A percentile compares a stretch with the other conserved stretches of the same genome.
Conservation (phyloP, 495 filamentous ascomycete genomes). For the Aspergillus sclerotiicarbonarius region DNA sequence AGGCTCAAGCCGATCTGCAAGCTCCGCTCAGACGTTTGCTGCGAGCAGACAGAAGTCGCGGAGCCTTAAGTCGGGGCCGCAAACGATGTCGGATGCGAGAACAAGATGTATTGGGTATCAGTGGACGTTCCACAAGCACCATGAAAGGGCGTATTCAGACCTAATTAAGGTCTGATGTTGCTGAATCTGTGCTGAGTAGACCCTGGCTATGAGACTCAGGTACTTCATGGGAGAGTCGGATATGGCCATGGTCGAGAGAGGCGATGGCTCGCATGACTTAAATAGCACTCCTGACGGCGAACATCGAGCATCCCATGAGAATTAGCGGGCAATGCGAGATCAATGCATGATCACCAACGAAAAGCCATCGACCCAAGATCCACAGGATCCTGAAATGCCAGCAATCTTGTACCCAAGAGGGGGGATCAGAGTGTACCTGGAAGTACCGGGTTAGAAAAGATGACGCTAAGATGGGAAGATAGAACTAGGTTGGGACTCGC, state of each 20-base stretch:
- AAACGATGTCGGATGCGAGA: not conserved
- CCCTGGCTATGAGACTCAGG: not conserved
- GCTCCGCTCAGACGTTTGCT: not conserved
- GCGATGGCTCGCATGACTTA: not conserved
- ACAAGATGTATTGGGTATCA: not conserved
- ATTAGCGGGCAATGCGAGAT: conserved; percentile 8
- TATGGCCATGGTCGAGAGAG: not conserved
- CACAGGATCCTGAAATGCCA: conserved; percentile 81
- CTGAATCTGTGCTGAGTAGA: not conserved
- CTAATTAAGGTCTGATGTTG: not conserved
- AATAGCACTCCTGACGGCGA: not conserved
- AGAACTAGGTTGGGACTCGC: conserved; percentile 25
- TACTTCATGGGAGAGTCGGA: not conserved
- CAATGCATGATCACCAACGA: conserved; percentile 77
- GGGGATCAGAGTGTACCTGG: conserved; percentile 83
- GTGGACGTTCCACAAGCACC: not conserved
- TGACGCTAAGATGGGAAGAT: not conserved
- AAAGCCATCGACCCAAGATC: conserved; percentile 83
- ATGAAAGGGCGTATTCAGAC: not conserved
- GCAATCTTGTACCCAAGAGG: conserved; percentile 87
- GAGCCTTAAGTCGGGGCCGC: not conserved
- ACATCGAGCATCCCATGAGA: not conserved
- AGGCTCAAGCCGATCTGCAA: not conserved
- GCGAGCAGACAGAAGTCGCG: not conserved
- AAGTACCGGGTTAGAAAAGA: conserved; percentile 9